Conservation (phyloP, 257 asterid species). For the Knoxia roxburghii region DNA sequence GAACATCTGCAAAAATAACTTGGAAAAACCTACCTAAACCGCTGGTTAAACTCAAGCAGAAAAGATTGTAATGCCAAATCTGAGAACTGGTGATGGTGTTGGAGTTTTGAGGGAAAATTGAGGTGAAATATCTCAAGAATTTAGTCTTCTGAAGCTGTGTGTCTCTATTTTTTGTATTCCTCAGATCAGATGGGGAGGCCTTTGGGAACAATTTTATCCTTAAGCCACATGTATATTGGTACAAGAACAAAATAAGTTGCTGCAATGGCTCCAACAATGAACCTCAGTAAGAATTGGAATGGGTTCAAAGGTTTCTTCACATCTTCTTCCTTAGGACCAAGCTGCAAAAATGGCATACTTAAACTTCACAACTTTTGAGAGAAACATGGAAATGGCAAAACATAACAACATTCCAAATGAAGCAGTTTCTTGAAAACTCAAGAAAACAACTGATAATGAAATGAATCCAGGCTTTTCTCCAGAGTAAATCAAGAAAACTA, state of each 20-base stretch:
- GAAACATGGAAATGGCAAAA: background rate
- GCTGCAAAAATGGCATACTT: conserved; percentile 22
- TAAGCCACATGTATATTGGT: conserved; percentile 43
- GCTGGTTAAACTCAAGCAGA: background rate
- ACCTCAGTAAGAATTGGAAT: conserved; percentile 24
- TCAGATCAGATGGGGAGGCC: conserved; percentile 37
- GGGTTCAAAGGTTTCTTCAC: conserved; percentile 37
- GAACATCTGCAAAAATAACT: background rate
- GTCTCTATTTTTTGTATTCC: no score
- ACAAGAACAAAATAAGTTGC: conserved; percentile 34
- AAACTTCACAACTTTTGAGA: background rate
- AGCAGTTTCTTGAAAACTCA: no score
- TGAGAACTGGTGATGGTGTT: background rate
- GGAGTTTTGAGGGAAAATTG: background rate
- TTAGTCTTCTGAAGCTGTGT: no score
- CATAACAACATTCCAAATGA: no score
- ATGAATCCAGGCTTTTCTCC: background rate
- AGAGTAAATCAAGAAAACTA: background rate
- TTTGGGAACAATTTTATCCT: conserved; percentile 37
- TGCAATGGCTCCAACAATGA: conserved; percentile 32
- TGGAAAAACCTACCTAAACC: background rate
- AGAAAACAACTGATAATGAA: background rate
- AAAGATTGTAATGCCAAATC: background rate
- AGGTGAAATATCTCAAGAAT: no score
- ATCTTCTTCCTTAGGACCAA: conserved; percentile 39